These are phyloP conservation scores for Candida pseudofarinosa DNA, from an alignment of 805 yeast genomes.

Conservation along the genomic window DNA sequence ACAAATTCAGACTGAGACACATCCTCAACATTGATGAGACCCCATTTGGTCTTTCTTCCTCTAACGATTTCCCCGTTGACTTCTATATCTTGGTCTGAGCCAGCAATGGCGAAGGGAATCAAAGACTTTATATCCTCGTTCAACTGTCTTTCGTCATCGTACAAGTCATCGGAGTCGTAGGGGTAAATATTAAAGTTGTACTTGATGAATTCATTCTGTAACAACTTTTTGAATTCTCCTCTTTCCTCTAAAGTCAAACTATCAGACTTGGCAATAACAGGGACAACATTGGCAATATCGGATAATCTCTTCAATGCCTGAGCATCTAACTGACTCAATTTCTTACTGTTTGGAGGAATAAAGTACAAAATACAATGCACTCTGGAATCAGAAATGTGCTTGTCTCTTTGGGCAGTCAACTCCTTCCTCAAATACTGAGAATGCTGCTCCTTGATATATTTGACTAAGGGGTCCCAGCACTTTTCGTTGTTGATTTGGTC, in stretches of 20 bases:
- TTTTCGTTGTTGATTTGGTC: slow-evolving; percentile 93
- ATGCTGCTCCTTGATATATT: slow-evolving; percentile 93
- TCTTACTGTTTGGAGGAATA: slow-evolving; percentile 82
- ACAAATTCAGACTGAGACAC: slow-evolving; percentile 94
- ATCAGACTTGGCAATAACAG: slow-evolving; percentile 93
- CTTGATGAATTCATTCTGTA: slow-evolving; percentile 72
- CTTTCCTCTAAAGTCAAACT: slow-evolving; percentile 85
- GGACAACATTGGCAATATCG: slow-evolving; percentile 91
- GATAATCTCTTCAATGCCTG: slow-evolving; percentile 77
- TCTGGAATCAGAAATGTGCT: slow-evolving; percentile 76
- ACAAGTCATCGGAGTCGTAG: slow-evolving; percentile 63
- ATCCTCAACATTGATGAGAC: slow-evolving; percentile 88
- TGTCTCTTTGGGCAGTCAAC: slow-evolving; percentile 90
- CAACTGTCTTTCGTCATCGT: slow-evolving; percentile 68
- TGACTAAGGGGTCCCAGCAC: slow-evolving; percentile 95
- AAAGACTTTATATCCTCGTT: slow-evolving; percentile 68
- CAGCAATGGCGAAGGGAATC: slow-evolving; percentile 93
- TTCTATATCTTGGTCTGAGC: slow-evolving; percentile 75
- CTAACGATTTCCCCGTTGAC: slow-evolving; percentile 77
- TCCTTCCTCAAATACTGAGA: slow-evolving; percentile 87
- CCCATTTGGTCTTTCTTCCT: slow-evolving; percentile 94
- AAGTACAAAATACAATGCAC: slow-evolving; percentile 92
- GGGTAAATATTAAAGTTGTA: slow-evolving; percentile 82
- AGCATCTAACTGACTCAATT: slow-evolving; percentile 79
- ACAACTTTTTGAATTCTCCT: slow-evolving; percentile 64